Evolutionary conservation across 192 early-diverging fungal genomes (phyloP).

Genomic region (Gonapodya sp.): DNA sequence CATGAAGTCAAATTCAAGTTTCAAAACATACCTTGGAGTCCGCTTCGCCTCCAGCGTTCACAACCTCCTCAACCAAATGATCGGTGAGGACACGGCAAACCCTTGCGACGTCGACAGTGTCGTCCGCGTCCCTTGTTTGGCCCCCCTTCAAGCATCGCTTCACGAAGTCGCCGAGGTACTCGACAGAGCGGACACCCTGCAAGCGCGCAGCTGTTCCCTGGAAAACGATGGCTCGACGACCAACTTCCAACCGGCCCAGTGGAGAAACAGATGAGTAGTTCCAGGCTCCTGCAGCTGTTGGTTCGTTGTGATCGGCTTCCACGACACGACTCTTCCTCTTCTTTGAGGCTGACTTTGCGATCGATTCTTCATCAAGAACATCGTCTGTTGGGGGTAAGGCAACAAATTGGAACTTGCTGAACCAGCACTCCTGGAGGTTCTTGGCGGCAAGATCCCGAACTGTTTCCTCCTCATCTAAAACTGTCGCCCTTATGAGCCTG

Average conservation of each 20-base stretch:
- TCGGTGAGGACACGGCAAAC: neutral
- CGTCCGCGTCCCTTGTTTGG: neutral
- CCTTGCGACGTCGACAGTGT: neutral
- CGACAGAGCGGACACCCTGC: neutral
- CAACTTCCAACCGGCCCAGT: neutral
- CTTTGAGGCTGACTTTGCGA: neutral
- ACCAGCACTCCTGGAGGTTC: conserved; percentile 62
- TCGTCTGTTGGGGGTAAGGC: neutral
- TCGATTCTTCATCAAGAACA: neutral
- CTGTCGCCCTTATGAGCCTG: conserved; percentile 21
- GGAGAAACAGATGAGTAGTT: neutral
- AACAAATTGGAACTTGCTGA: conserved; percentile 35
- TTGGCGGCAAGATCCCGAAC: conserved; percentile 59
- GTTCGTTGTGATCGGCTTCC: neutral
- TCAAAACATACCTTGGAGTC: neutral
- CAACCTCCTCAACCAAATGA: neutral
- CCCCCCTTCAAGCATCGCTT: neutral
- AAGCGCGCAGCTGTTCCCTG: neutral
- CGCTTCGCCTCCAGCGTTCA: neutral
- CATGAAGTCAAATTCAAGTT: neutral
- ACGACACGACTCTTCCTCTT: neutral
- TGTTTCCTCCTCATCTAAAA: conserved; percentile 35
- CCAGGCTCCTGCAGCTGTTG: neutral
- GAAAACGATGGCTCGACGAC: neutral
- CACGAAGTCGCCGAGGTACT: neutral